A percentile compares a stretch with the other conserved stretches of the same genome.
phyloP scores from a whole-genome alignment of 164 flowering plant species.

The grape (Vitis vinifera) region ASM3070453v1 NC_081806.1:879501-880000 shows the following conservation, averaged over 20 bases:
- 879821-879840: constrained; percentile 1
- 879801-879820: constrained; percentile 1
- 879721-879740: not conserved
- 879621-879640: not conserved
- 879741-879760: not conserved
- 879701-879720: too few relatives aligned
- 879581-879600: not conserved
- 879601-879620: constrained; percentile 12
- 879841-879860: not conserved
- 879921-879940: too few relatives aligned
- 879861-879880: too few relatives aligned
- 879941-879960: too few relatives aligned
- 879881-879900: too few relatives aligned
- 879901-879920: too few relatives aligned
- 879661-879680: constrained; percentile 7
- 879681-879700: too few relatives aligned
- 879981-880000: too few relatives aligned
- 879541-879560: constrained; percentile 39
- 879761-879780: not conserved
- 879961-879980: too few relatives aligned
- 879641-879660: not conserved
- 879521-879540: constrained; percentile 28
- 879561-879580: constrained; percentile 31
- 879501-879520: constrained; percentile 44
- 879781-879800: not conserved